Evolutionary conservation across 1,284 basidiomycete genomes (phyloP), one percentile per base, ranked within the genome.

Genomic region (Ganoderma lingzhi): DNA sequence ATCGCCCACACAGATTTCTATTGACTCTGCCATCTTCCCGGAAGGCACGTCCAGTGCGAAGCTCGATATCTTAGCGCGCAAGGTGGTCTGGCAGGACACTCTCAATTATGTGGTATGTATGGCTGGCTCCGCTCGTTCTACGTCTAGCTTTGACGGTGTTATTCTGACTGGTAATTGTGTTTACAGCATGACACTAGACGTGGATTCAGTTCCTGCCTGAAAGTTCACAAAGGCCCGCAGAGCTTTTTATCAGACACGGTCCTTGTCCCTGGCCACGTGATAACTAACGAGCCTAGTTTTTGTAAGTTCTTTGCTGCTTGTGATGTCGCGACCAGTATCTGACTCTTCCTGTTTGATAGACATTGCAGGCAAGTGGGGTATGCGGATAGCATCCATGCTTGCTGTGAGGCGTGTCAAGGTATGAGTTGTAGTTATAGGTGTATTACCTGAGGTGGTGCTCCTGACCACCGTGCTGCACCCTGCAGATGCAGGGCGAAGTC

Each of bases 1-100:
- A 71, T 67, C 64, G 62, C 75, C 39, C 39, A 9, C 39, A 66
- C 76, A 94, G 92, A 97, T 99, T 74, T 95, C 96, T 48, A 96
- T 98, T 74, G 95, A 97, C 81, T 89, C 85, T 70, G 93, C 93
- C 2, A 85, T 96, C 39, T 99, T 97, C 85, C 97, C 96, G 28
- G 88, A 92, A 78, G 94, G 94, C 9, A 96, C 95, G 1, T 91
- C 92, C 3, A 96, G 96, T 0, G 82, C 84, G 56, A 88, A 93
- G 77, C 82, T 98, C 39, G 95, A 96, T 78, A 92, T 95, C 62
- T 85, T 98, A 23, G 96, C 96, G 14, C 89, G 95, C 59, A 91
- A 89, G 72, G 91, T 93, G 28, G 82, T 98, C 5, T 98, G 95
- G 94, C 90, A 92, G 76, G 96, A 97, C 75, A 95, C 95, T 0